A percentile compares a stretch with the other conserved stretches of the same genome.
Evolutionary conservation across 1,284 basidiomycete species (phyloP).

Genomic region (Cystobasidiaceae sp.): DNA sequence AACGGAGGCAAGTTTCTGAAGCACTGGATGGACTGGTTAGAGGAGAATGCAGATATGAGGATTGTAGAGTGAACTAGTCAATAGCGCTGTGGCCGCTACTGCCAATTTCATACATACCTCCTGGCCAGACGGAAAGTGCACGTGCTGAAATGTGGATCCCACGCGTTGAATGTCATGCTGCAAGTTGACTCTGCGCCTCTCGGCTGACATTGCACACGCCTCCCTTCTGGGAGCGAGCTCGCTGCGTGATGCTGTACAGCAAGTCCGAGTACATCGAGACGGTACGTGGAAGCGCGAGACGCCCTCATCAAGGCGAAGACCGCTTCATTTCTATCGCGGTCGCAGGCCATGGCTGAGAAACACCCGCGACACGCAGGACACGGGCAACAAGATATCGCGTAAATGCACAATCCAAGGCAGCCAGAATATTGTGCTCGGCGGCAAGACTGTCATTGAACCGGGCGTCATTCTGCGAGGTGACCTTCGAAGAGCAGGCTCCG

Average conservation of each 20-base stretch:
- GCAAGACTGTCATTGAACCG: conserved; percentile 91
- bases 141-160: background rate
- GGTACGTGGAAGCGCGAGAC: background rate
- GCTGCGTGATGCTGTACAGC: conserved; percentile 14
- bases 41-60: conserved; percentile 78
- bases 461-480: conserved; percentile 85
- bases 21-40: conserved; percentile 84
- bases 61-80: conserved; percentile 48
- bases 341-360: background rate
- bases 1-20: conserved; percentile 77
- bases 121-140: background rate
- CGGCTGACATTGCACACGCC: no score
- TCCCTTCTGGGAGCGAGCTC: no score
- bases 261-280: conserved; percentile 30
- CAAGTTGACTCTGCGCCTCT: no score
- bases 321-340: background rate
- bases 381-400: conserved; percentile 87
- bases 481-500: conserved; percentile 59
- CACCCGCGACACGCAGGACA: conserved; percentile 52
- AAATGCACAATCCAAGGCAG: conserved; percentile 89
- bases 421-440: conserved; percentile 93
- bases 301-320: background rate
- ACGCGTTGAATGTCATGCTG: no score
- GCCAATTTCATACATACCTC: background rate
- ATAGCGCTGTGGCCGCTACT: no score